These are phyloP conservation scores for Marasmius sp. DNA, from an alignment of 1,284 basidiomycete species.

Conservation along the genomic window DNA sequence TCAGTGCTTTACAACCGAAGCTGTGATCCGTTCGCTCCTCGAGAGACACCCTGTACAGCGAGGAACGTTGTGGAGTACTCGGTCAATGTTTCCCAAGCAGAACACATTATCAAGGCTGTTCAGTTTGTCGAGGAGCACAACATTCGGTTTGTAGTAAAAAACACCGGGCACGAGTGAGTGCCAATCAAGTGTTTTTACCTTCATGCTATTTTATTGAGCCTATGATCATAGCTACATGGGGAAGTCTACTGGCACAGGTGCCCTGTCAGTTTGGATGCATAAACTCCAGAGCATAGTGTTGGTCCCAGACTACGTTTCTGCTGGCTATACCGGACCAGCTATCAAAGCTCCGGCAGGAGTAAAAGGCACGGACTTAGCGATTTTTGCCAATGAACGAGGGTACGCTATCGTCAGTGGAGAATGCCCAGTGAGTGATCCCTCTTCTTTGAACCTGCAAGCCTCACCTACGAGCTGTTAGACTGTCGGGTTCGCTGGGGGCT, in stretches of 20 bases:
- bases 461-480: slow-evolving; percentile 11
- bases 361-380: slow-evolving; percentile 12
- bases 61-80: slow-evolving; percentile 24
- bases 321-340: slow-evolving; percentile 14
- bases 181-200: background rate
- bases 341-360: slow-evolving; percentile 16
- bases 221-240: slow-evolving; percentile 19
- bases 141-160: slow-evolving; percentile 22
- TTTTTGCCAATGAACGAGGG: slow-evolving; percentile 14
- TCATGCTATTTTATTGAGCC: background rate
- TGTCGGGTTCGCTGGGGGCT: slow-evolving; percentile 6
- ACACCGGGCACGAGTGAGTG: slow-evolving; percentile 25
- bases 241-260: slow-evolving; percentile 18
- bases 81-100: slow-evolving; percentile 19
- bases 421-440: slow-evolving; percentile 20
- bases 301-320: slow-evolving; percentile 14
- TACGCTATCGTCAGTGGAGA: slow-evolving; percentile 21
- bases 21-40: slow-evolving; percentile 21
- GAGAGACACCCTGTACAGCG: slow-evolving; percentile 14
- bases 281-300: slow-evolving; percentile 15
- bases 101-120: slow-evolving; percentile 19
- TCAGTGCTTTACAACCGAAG: slow-evolving; percentile 20
- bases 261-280: slow-evolving; percentile 22
- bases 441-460: background rate
- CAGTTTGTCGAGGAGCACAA: slow-evolving; percentile 21